Base-by-base conservation (phyloP, 225 moss, liverwort and hornwort species). In the Sphagnum contortum region DNA sequence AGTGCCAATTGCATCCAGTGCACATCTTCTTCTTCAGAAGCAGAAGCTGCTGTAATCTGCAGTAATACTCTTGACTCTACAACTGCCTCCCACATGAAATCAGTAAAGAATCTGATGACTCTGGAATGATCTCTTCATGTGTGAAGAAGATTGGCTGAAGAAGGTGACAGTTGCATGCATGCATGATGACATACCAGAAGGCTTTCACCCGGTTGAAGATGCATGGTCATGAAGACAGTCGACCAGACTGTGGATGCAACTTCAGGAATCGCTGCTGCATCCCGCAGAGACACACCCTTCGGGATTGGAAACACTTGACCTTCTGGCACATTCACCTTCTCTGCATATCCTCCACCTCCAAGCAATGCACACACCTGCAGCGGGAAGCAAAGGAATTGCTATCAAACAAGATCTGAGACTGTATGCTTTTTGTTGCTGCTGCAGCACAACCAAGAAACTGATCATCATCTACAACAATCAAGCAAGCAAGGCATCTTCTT, bases 361-460 rank as follows among this genome's bases (percentile, higher is more conserved):
- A 95, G 91, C 76, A 95, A 73, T 49, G 94, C 94, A 71, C 92
- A 95, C 8, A 92, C 94, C 90, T 93, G 88, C 69, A 67, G 48
- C 47, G 8, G 44, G 14, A 45, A 10, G 45, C 5, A 53, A 6
- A 10, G 2, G 13, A 5, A 55, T 6, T 45, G 11, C 3, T 12
- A 9, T 48, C 6, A 13, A 9, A 49, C 49, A 54, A 2, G 29
- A 10, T 44, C 49, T 44, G 49, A 65, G 2, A 3, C 12, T 50
- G 44, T 50, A 65, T 53, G 47, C 29, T 13, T 4, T 9, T 11
- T 63, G 47, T 4, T 49, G 55, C n/a, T 55, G 3, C n/a, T 55
- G 12, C 55, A 67, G 44, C 12, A 60, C 12, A 61, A 72, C 3
- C 8, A 53, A 48, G 48, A 13, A 2, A 47, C 48, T 48, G 47